Percentiles rank a stretch among this genome's conserved stretches.
phyloP scores from a whole-genome alignment of 306 rosid genomes.

The Potentilla sterilis region DNA sequence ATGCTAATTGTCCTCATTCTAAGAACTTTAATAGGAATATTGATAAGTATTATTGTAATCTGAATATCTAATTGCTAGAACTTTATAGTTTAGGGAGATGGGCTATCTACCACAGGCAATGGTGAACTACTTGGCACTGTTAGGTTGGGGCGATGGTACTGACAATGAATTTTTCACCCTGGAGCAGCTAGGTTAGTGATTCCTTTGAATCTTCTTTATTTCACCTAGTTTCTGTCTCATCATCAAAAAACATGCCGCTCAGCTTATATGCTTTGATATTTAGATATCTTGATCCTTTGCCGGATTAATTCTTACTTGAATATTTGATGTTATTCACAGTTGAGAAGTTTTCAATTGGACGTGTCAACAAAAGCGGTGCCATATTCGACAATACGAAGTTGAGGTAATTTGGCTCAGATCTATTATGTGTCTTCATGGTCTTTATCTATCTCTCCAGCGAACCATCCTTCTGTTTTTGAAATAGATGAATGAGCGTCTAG shows the following conservation, averaged over 20 bases:
- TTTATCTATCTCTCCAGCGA: neutral
- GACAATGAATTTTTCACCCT: slow-evolving; percentile 85
- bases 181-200: slow-evolving; percentile 76
- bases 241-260: neutral
- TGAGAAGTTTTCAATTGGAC: slow-evolving; percentile 78
- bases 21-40: neutral
- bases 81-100: slow-evolving; percentile 86
- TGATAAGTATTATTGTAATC: neutral
- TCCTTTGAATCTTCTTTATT: slow-evolving; percentile 11
- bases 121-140: slow-evolving; percentile 89
- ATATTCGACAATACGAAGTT: slow-evolving; percentile 53
- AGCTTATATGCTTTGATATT: slow-evolving; percentile 11
- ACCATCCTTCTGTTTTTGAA: slow-evolving; percentile 4
- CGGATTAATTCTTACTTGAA: slow-evolving; percentile 19
- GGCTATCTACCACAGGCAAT: slow-evolving; percentile 91
- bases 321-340: slow-evolving; percentile 43
- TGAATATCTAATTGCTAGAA: slow-evolving; percentile 4
- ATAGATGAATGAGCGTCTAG: neutral
- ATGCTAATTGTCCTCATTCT: neutral
- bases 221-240: slow-evolving; percentile 10
- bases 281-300: slow-evolving; percentile 5
- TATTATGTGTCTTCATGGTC: neutral
- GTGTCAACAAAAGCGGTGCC: slow-evolving; percentile 93
- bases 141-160: slow-evolving; percentile 99
- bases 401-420: slow-evolving; percentile 7